Conservation (phyloP, 177 flowering plant genomes). For the Vitis hybrid region DNA sequence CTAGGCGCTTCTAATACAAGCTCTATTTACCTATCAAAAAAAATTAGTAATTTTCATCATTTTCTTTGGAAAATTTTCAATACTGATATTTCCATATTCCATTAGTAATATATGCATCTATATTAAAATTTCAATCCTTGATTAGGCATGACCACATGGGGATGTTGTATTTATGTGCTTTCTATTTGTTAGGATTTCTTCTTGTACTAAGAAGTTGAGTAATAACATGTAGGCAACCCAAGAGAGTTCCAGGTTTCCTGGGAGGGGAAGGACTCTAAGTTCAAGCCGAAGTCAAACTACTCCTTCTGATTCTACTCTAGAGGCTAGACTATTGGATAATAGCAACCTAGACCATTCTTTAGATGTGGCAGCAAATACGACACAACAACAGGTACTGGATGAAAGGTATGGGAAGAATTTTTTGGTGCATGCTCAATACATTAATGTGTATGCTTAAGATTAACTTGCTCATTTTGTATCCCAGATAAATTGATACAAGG, state of each 20-base stretch:
- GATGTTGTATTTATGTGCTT: background rate
- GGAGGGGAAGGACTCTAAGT: conserved; percentile 76
- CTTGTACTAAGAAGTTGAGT: conserved; percentile 4
- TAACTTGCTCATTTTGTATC: too few species aligned
- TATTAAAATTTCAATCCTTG: background rate
- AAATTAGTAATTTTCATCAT: too few species aligned
- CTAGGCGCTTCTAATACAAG: too few species aligned
- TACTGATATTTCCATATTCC: background rate
- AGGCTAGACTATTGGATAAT: conserved; percentile 73
- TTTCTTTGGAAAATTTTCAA: background rate
- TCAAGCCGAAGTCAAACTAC: conserved; percentile 37
- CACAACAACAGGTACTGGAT: conserved; percentile 36
- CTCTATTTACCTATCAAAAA: too few species aligned
- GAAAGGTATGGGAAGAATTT: conserved; percentile 47
- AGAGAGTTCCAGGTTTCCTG: conserved; percentile 74
- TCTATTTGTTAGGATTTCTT: background rate
- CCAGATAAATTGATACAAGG: too few species aligned
- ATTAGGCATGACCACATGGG: too few species aligned
- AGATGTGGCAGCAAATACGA: conserved; percentile 23
- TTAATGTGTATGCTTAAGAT: too few species aligned
- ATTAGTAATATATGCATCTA: background rate
- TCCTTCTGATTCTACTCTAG: conserved; percentile 59
- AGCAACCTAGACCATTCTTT: conserved; percentile 34
- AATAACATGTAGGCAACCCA: conserved; percentile 49
- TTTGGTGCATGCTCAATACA: background rate